These are phyloP conservation scores for Aspergillus taichungensis DNA, from an alignment of 495 filamentous ascomycete genomes.

Conservation along the genomic window DNA sequence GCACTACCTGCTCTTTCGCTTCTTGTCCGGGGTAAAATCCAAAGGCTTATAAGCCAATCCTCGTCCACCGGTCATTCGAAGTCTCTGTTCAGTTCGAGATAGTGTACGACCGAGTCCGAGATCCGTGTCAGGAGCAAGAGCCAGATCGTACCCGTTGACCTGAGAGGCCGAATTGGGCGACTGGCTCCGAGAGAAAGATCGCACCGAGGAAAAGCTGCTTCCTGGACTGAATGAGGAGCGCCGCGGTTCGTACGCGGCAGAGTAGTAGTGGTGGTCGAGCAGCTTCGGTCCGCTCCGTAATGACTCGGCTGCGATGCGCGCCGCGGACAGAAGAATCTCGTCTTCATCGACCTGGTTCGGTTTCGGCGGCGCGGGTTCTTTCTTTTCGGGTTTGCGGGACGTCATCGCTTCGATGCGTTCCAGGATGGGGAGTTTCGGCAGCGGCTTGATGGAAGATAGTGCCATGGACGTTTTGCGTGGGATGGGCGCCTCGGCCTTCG, in stretches of 20 bases:
- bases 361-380: constrained; percentile 13
- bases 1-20: constrained; percentile 7
- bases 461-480: constrained; percentile 25
- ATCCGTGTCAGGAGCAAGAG: constrained; percentile 29
- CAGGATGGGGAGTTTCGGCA: constrained; percentile 34
- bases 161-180: constrained; percentile 20
- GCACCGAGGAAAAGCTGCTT: constrained; percentile 19
- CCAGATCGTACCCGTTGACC: constrained; percentile 29
- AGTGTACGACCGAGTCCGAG: constrained; percentile 29
- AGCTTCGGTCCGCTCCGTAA: constrained; percentile 29
- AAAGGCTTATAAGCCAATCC: constrained; percentile 36
- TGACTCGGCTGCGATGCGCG: constrained; percentile 36
- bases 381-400: constrained; percentile 14
- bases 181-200: constrained; percentile 17
- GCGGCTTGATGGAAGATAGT: constrained; percentile 21
- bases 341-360: constrained; percentile 33
- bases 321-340: constrained; percentile 33
- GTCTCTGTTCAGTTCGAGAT: constrained; percentile 35
- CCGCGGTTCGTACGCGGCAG: constrained; percentile 13
- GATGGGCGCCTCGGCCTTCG: constrained; percentile 5
- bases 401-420: constrained; percentile 23
- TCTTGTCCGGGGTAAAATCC: constrained; percentile 21
- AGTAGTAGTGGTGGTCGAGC: constrained; percentile 15
- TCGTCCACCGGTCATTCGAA: constrained; percentile 31
- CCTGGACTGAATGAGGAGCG: constrained; percentile 19